Conservation (phyloP, 1,139 yeast species). For the Blastobotrys raffinosifermentans region DNA sequence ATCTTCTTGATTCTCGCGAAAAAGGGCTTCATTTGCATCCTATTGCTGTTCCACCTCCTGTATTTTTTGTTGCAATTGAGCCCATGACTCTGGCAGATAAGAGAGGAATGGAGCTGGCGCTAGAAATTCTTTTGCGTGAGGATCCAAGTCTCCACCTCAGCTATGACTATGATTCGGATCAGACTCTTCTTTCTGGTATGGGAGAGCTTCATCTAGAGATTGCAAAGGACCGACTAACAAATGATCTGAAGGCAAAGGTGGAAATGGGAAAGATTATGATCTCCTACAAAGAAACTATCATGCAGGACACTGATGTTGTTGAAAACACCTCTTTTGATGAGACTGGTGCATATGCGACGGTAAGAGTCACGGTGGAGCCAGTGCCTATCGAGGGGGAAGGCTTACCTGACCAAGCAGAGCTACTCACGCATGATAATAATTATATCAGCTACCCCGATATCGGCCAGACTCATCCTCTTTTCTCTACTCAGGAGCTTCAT, state of each 20-base stretch:
- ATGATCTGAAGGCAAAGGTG: constrained; percentile 76
- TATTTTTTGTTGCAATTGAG: constrained; percentile 78
- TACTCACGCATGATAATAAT: constrained; percentile 35
- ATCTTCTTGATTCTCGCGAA: constrained; percentile 31
- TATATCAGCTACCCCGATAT: constrained; percentile 33
- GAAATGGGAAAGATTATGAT: constrained; percentile 79
- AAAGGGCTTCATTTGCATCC: constrained; percentile 56
- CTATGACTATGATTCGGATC: constrained; percentile 82
- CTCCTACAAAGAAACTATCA: constrained; percentile 74
- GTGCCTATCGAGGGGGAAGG: too few relatives aligned
- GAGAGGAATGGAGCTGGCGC: constrained; percentile 59
- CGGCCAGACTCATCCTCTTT: constrained; percentile 30
- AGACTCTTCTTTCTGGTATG: constrained; percentile 86
- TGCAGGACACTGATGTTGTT: constrained; percentile 23
- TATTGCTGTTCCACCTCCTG: constrained; percentile 85
- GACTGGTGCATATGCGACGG: constrained; percentile 20
- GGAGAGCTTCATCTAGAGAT: constrained; percentile 93
- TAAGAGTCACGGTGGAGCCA: constrained; percentile 47
- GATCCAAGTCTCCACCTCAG: constrained; percentile 70
- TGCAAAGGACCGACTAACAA: constrained; percentile 66
- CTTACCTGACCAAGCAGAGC: constrained; percentile 20
- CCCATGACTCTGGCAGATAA: constrained; percentile 81
- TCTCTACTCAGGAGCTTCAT: constrained; percentile 23
- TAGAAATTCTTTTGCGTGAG: constrained; percentile 62
- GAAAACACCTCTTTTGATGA: constrained; percentile 26